Evolutionary conservation across 2,329 filamentous ascomycete genomes (phyloP), one percentile per base, ranked within the genome.

Genomic region (Aspergillus sp.): DNA sequence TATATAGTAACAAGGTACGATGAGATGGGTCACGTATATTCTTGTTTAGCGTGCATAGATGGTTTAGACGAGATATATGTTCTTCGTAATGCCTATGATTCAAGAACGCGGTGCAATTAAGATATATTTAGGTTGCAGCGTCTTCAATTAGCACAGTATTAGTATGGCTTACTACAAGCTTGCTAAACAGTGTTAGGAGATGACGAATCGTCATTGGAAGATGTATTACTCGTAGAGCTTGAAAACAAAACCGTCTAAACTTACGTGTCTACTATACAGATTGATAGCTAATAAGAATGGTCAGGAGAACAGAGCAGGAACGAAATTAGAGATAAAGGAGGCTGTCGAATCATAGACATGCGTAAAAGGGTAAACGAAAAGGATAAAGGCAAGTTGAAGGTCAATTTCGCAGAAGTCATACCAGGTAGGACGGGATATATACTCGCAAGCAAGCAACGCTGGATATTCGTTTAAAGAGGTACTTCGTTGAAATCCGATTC

Each of bases 401-500:
- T 19, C 52, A 50, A 54, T 38, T 51, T 50, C 8, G 31, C 19
- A 49, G 25, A 38, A 38, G 43, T 58, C 45, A 51, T 61, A 49
- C 30, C 46, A 50, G 30, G 59, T 49, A 58, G 28, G 28, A 50
- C 47, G 28, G 30, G n/a, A 52, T 54, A 54, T 54, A 58, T 50
- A 54, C 23, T 58, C 41, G 46, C 46, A 51, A 43, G 43, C 45
- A 56, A 28, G 45, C 45, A 56, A 38, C 48, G 47, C 48, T 58
- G 46, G 31, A 58, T 19, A 51, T 7, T 43, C 31, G 34, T 15
- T 68, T 66, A 75, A 53, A 76, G 69, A 34, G 74, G 72, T 17
- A 76, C 72, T 66, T 76, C 73, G 31, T 74, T 76, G 54, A 76
- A 76, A 57, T 76, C 73, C 5, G 71, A 65, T 48, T 76, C 73